Conservation (phyloP, 1,284 basidiomycete species). For the Waitea zeae region DNA sequence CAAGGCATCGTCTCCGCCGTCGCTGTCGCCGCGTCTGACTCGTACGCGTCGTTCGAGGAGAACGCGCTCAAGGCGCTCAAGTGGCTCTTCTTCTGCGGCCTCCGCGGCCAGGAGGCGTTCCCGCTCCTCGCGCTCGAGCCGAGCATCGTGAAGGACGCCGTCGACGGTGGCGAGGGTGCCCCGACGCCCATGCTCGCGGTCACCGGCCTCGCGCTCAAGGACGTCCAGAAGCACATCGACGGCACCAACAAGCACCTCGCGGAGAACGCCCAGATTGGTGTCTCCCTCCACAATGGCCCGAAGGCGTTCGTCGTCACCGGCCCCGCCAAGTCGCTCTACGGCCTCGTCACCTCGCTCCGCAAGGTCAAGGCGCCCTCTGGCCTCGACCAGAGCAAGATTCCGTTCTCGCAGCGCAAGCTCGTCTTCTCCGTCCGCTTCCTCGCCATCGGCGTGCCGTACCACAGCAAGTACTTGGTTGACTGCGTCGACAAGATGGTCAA, state of each 20-base stretch:
- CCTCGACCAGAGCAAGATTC: slow-evolving; percentile 85
- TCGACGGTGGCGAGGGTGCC: slow-evolving; percentile 85
- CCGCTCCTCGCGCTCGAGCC: slow-evolving; percentile 89
- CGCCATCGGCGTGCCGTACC: slow-evolving; percentile 89
- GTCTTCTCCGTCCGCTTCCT: slow-evolving; percentile 90
- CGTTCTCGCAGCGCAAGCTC: slow-evolving; percentile 89
- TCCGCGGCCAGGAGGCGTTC: slow-evolving; percentile 89
- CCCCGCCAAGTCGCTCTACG: slow-evolving; percentile 82
- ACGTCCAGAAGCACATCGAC: slow-evolving; percentile 69
- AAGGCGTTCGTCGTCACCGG: slow-evolving; percentile 90
- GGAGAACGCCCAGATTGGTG: slow-evolving; percentile 58
- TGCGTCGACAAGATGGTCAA: slow-evolving; percentile 61
- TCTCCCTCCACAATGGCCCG: slow-evolving; percentile 88
- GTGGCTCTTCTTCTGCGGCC: slow-evolving; percentile 89
- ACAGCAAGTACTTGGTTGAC: slow-evolving; percentile 73
- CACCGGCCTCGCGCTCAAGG: slow-evolving; percentile 65
- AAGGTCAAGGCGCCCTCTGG: slow-evolving; percentile 80
- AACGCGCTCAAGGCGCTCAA: slow-evolving; percentile 76
- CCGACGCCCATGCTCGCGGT: slow-evolving; percentile 92
- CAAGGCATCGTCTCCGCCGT: slow-evolving; percentile 93
- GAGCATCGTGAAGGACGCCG: slow-evolving; percentile 68
- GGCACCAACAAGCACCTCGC: slow-evolving; percentile 83
- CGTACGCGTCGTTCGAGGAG: slow-evolving; percentile 53
- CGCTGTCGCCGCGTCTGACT: slow-evolving; percentile 67
- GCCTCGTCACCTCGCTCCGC: slow-evolving; percentile 80